A percentile compares a stretch with the other conserved stretches of the same genome.
Evolutionary conservation across 2,329 filamentous ascomycete species (phyloP).

Genomic region (Cercospora citrullina): DNA sequence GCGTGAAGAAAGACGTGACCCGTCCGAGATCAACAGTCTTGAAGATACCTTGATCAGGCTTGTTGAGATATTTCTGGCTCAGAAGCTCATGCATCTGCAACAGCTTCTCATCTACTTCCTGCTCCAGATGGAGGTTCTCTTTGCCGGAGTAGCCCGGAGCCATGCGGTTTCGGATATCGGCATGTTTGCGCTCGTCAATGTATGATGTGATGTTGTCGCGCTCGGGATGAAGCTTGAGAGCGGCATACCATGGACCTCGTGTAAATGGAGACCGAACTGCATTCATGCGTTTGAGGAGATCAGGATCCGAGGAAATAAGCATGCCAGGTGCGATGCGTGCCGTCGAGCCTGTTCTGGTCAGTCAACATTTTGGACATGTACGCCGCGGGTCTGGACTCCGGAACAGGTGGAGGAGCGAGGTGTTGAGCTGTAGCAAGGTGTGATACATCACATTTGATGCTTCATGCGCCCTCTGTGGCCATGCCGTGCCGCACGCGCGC

Average conservation of each 20-base stretch:
- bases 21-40: slow-evolving; percentile 41
- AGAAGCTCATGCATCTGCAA: slow-evolving; percentile 40
- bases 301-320: slow-evolving; percentile 42
- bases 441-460: not conserved
- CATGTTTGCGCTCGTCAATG: slow-evolving; percentile 42
- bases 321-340: slow-evolving; percentile 41
- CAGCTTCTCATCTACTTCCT: slow-evolving; percentile 41
- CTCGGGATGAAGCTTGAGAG: slow-evolving; percentile 42
- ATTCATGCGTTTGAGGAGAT: slow-evolving; percentile 42
- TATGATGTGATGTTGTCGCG: slow-evolving; percentile 44
- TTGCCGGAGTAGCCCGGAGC: slow-evolving; percentile 44
- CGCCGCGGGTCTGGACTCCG: not conserved
- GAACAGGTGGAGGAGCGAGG: not conserved
- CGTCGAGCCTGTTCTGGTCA: slow-evolving; percentile 38
- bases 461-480: not conserved
- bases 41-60: slow-evolving; percentile 34
- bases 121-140: slow-evolving; percentile 42
- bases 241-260: slow-evolving; percentile 41
- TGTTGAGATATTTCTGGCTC: slow-evolving; percentile 38
- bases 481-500: not conserved
- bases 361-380: not conserved
- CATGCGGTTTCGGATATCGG: slow-evolving; percentile 41
- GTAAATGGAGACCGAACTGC: slow-evolving; percentile 42
- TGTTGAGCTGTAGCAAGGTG: not conserved
- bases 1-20: slow-evolving; percentile 43